Conservation (phyloP, 208 protist species). For the Crithidia brevicula region DNA sequence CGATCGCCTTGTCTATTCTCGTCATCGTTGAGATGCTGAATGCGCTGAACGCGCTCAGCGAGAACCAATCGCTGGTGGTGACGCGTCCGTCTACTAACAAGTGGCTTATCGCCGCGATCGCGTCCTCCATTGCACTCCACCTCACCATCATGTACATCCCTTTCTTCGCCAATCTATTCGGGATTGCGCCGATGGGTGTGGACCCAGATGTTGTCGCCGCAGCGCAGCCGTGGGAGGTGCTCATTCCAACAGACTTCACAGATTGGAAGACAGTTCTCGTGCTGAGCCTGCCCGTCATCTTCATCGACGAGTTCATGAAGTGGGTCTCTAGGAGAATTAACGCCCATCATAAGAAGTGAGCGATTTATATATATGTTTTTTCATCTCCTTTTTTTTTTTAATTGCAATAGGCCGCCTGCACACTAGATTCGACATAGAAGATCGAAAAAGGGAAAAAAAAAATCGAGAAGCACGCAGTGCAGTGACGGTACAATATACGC, state of each 20-base stretch:
- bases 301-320: slow-evolving; percentile 96
- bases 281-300: slow-evolving; percentile 92
- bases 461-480: no score
- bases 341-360: slow-evolving; percentile 26
- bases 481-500: no score
- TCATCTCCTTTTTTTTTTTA: not conserved
- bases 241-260: slow-evolving; percentile 67
- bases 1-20: slow-evolving; percentile 93
- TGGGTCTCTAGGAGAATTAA: slow-evolving; percentile 47
- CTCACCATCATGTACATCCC: slow-evolving; percentile 93
- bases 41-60: slow-evolving; percentile 94
- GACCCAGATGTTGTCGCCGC: slow-evolving; percentile 43
- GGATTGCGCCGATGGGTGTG: slow-evolving; percentile 82
- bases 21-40: slow-evolving; percentile 97
- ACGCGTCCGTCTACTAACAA: slow-evolving; percentile 73
- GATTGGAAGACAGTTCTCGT: slow-evolving; percentile 93
- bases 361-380: not conserved
- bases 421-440: no score
- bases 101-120: slow-evolving; percentile 87
- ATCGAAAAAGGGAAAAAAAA: no score
- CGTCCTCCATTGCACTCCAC: slow-evolving; percentile 86
- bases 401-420: slow-evolving; percentile 7
- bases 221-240: slow-evolving; percentile 67
- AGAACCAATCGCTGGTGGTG: slow-evolving; percentile 88
- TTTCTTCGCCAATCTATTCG: slow-evolving; percentile 87